phyloP scores from a whole-genome alignment of 164 flowering plant genomes.

The Stephania cephalantha region DNA sequence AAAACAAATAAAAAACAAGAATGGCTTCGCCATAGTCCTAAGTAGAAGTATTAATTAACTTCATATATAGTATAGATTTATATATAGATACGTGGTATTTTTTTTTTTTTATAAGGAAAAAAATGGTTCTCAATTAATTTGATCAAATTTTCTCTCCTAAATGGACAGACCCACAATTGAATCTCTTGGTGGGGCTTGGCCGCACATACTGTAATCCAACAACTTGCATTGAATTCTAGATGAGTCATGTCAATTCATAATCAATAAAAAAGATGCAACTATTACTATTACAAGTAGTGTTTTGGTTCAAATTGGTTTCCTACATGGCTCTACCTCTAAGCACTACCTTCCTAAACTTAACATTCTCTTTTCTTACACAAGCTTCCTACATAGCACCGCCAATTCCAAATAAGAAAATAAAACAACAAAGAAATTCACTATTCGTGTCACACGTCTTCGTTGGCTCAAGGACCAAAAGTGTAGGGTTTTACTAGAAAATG shows the following conservation, averaged over 20 bases:
- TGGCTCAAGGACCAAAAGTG: too few relatives aligned
- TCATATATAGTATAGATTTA: too few relatives aligned
- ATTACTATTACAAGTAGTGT: neutral
- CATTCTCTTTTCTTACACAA: neutral
- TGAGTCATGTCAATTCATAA: neutral
- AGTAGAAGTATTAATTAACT: too few relatives aligned
- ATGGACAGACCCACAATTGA: neutral
- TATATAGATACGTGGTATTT: too few relatives aligned
- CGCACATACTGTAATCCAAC: neutral
- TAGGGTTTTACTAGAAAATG: too few relatives aligned
- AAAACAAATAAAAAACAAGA: too few relatives aligned
- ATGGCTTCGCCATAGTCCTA: too few relatives aligned
- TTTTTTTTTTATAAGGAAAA: neutral
- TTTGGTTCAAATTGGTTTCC: neutral
- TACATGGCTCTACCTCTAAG: neutral
- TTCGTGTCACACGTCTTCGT: too few relatives aligned
- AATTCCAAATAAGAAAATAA: neutral
- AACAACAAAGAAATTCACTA: too few relatives aligned
- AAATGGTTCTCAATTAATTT: neutral
- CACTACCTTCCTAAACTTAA: neutral
- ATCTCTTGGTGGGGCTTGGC: neutral
- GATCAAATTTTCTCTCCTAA: neutral
- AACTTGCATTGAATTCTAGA: slow-evolving; percentile 1
- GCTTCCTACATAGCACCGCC: neutral
- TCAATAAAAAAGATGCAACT: neutral